phyloP scores from a whole-genome alignment of 2,329 filamentous ascomycete genomes.

The Catunica adiposa region DNA sequence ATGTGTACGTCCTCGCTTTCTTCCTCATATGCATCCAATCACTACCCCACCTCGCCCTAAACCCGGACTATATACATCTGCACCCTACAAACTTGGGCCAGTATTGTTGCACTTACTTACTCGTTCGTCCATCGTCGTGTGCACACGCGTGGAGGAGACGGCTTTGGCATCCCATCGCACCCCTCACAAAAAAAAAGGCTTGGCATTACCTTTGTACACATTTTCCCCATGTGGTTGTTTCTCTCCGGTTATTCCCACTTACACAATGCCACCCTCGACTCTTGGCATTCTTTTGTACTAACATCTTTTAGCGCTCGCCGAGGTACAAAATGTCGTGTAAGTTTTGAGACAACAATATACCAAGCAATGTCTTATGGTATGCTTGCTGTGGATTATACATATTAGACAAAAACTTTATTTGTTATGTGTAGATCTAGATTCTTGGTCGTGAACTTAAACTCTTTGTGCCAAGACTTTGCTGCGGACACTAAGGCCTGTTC shows the following conservation, averaged over 20 bases:
- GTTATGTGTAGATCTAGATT: background rate
- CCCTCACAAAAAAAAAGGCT: no score
- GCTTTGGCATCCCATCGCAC: no score
- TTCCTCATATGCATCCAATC: background rate
- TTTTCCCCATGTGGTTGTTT: background rate
- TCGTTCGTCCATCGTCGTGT: no score
- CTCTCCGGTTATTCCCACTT: no score
- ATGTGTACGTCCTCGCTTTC: background rate
- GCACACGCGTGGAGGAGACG: no score
- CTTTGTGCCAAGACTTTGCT: background rate
- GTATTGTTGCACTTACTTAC: no score
- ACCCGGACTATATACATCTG: no score
- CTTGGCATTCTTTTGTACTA: conserved; percentile 18
- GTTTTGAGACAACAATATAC: conserved; percentile 17
- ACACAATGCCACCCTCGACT: background rate
- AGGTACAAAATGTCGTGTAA: conserved; percentile 36
- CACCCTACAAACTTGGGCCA: no score
- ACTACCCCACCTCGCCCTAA: background rate
- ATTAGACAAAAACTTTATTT: background rate
- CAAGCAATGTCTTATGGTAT: background rate
- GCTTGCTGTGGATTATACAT: background rate
- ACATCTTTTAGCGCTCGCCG: conserved; percentile 29
- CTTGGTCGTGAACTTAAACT: background rate
- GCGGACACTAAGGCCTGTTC: background rate
- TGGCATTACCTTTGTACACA: background rate